Evolutionary conservation across 2,329 filamentous ascomycete genomes (phyloP), one percentile per base, ranked within the genome.

Genomic region (Dactylellina haptotyla): DNA sequence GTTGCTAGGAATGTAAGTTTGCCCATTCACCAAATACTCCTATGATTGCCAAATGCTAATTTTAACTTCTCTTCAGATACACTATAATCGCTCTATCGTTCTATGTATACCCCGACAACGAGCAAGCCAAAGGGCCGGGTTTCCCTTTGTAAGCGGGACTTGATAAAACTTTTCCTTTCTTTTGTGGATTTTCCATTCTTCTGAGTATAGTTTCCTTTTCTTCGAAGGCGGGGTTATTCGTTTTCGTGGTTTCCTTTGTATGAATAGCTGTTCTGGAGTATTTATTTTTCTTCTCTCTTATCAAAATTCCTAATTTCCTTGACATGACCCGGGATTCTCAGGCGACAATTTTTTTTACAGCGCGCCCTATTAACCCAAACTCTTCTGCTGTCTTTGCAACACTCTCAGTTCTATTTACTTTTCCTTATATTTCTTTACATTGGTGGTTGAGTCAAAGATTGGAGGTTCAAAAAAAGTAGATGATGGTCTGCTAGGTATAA

Each of bases 11-110:
- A 83, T 85, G 84, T 85, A 82, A 73, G 81, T 83, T 54, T 45
- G 23, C 39, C 1, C 14, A 12, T 2, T 25, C n/a, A 18, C 6
- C 16, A 30, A 8, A 20, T 12, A 28, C 12, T 12, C 25, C 4
- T 10, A 20, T 5, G 4, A 20, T 16, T n/a, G 10, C 9, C 14
- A 8, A 20, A 39, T 41, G 26, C 67, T 65, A 56, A 71, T 25
- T 8, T 46, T 16, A 16, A 0, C 30, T 9, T 45, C 12, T 20
- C 45, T 51, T 43, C 58, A 78, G 77, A 30, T 88, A 88, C 77
- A 82, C 84, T 67, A 87, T 88, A 66, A 87, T 88, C 66, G 86
- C 84, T 2, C 80, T 87, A 39, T 86, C 86, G 3, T 88, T 88
- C 79, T 85, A 84, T 79, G 85, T 88, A 56, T 87, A 87, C 78